Evolutionary conservation across 1,139 yeast species (phyloP), one percentile per base, ranked within the genome.

Genomic region (Nakaseomyces glabratus): DNA sequence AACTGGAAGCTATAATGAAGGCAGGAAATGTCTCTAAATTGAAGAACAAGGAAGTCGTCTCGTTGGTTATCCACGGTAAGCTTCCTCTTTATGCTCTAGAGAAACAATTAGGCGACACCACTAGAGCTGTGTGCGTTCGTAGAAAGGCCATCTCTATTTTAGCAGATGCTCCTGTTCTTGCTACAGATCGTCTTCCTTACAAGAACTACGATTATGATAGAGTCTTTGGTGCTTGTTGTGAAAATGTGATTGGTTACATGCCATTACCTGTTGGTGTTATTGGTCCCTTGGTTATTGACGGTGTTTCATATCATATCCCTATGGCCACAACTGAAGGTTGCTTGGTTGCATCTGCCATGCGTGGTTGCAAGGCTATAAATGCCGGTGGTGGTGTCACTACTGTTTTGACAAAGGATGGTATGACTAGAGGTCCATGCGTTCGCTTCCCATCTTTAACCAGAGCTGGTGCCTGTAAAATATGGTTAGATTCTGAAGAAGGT

Each of bases 241-340:
- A 90, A 61, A 90, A 90, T 56, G 98, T 90, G 40, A 82, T 90
- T 60, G 99, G 98, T 25, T 90, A 70, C 57, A 75, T 88, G 76
- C 99, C 98, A 21, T 60, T 90, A 32, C 99, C 98, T 8, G 85
- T 90, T 41, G 98, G 99, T 59, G 81, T 93, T 55, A 97, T 97
- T 23, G 99, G 99, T 38, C 98, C 99, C 5, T 64, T 93, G 57
- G 67, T 82, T 39, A 82, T 90, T 52, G 98, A 90, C 59, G 90
- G 86, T 31, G 76, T 71, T 48, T 75, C 93, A 33, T 81, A 72
- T 57, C 94, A 84, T 60, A 77, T 90, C 48, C 99, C 99, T 33
- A 86, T 90, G 95, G 99, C 99, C 23, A 90, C 99, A 19, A 90
- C 98, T 34, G 99, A 90, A 66, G 99, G 99, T 37, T 90, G 97